Evolutionary conservation across 768 basidiomycete species (phyloP), one percentile per base, ranked within the genome.

Genomic region (Mycena polygramma): DNA sequence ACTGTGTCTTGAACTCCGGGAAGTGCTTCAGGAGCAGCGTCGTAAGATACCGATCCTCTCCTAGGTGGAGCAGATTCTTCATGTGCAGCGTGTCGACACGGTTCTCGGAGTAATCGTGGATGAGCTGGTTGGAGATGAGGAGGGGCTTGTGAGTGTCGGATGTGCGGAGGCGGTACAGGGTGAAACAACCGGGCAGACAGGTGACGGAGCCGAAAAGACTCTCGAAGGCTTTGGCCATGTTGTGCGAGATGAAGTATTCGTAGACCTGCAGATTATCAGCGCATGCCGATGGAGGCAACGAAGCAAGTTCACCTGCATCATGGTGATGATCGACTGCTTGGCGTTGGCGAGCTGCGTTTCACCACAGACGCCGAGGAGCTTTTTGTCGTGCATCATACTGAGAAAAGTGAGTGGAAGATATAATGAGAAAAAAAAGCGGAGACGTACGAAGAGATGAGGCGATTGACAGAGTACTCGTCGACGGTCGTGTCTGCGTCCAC

Each of bases 231-330:
- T 99, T 99, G 58, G 98, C 95, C 87, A 99, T 91, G 81, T 99
- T 96, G 83, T 99, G 98, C 0, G 96, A 98, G 75, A 99, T 96
- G 84, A 95, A 99, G 87, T 99, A 98, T 78, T 98, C 97, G 85
- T 98, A 99, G 39, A 98, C 97, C 91, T 94, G 68, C 15, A 20
- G 61, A 53, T 0, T 22, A 0, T 65, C 10, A 68, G 63, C 63
- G 73, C 22, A 57, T 46, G 49, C 57, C 10, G 72, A 48, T 36
- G 22, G 51, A 15, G 17, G 39, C 66, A n/a, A 39, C 13, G n/a
- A 24, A 5, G 36, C 22, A 30, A 19, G 6, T 86, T 74, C 45
- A 91, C 92, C 86, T 98, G 96, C 92, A 97, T 94, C 96, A 98
- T 98, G 11, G 96, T 98, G 72, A 97, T 92, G 76, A 97, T 86